phyloP scores from a whole-genome alignment of 306 rosid genomes.

The Trifolium repens region DNA sequence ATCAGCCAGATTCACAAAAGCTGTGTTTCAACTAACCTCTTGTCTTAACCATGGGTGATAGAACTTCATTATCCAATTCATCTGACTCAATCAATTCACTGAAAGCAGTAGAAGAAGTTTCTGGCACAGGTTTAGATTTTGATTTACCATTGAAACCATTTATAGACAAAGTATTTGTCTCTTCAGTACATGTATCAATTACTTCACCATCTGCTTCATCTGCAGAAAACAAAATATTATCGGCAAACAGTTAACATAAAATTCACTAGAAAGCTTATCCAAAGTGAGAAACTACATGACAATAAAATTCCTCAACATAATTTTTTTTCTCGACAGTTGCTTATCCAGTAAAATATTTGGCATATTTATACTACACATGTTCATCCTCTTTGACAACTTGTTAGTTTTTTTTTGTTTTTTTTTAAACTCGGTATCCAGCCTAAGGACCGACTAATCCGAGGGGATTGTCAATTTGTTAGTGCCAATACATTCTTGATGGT shows the following conservation, averaged over 20 bases:
- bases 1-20: conserved; percentile 21
- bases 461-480: not conserved
- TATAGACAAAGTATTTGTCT: conserved; percentile 37
- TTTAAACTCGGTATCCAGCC: too few species aligned
- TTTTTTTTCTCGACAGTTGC: not conserved
- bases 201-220: conserved; percentile 65
- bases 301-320: not conserved
- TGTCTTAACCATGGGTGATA: conserved; percentile 50
- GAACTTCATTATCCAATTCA: conserved; percentile 49
- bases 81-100: conserved; percentile 59
- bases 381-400: not conserved
- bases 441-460: too few species aligned
- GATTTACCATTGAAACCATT: conserved; percentile 28
- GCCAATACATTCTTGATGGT: conserved; percentile 21
- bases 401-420: too few species aligned
- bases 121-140: conserved; percentile 36
- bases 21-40: conserved; percentile 52
- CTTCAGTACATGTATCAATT: conserved; percentile 52
- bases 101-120: conserved; percentile 52
- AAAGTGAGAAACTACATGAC: conserved; percentile 19
- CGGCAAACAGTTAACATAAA: conserved; percentile 15
- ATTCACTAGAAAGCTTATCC: conserved; percentile 30
- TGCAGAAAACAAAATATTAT: conserved; percentile 36
- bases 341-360: conserved; percentile 25
- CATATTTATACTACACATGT: not conserved